Conservation (phyloP, 106 monocot species). For the Dactylorhiza incarnata region DNA sequence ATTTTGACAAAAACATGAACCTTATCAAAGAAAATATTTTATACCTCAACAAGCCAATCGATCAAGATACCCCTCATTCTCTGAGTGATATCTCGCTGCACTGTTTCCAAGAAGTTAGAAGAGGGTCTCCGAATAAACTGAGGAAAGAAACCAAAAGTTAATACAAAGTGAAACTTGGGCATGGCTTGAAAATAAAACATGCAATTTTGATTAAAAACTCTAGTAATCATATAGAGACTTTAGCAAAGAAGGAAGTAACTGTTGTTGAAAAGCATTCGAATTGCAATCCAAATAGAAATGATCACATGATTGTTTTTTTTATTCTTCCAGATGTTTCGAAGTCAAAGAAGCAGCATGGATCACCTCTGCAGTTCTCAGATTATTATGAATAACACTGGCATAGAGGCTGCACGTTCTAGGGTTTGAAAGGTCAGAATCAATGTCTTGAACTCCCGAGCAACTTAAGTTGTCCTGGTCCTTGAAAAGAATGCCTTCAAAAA, state of each 20-base stretch:
- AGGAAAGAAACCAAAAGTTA: constrained; percentile 1
- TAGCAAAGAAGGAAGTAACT: not conserved
- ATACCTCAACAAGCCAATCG: constrained; percentile 98
- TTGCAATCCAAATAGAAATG: not conserved
- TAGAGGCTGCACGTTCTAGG: constrained; percentile 77
- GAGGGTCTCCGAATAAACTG: constrained; percentile 63
- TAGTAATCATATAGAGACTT: not conserved
- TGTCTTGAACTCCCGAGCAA: constrained; percentile 32
- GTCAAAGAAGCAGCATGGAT: not conserved
- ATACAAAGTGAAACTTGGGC: not conserved
- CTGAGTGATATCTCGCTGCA: constrained; percentile 77
- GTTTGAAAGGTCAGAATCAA: constrained; percentile 68
- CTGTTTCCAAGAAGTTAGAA: constrained; percentile 66
- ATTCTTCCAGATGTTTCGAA: not conserved
- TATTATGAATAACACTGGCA: constrained; percentile 57
- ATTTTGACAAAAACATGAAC: not conserved
- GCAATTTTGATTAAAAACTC: not conserved
- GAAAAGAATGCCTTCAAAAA: constrained; percentile 15
- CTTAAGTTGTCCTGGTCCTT: constrained; percentile 16
- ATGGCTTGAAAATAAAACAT: not conserved
- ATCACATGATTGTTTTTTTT: not conserved
- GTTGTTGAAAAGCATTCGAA: not conserved
- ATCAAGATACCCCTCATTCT: constrained; percentile 81
- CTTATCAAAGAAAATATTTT: not conserved
- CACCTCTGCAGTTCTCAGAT: constrained; percentile 71